Evolutionary conservation across 2,329 filamentous ascomycete species (phyloP), one percentile per base, ranked within the genome.

Genomic region (Fusarium agapanthi): DNA sequence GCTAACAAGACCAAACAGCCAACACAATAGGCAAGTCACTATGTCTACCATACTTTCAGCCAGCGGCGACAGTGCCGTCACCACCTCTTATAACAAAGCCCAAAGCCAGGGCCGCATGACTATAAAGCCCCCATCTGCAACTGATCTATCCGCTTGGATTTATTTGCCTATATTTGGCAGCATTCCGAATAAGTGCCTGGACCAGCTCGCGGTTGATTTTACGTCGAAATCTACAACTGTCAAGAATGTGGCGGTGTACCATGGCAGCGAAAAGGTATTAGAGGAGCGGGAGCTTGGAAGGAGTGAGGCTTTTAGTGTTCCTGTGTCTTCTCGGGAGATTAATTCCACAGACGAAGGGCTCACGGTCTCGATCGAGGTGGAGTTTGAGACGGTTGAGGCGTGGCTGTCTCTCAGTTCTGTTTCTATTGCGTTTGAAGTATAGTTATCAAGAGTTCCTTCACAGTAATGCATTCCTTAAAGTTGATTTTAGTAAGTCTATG

Each of bases 321-420:
- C 13, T 12, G 13, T 30, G 14, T 28, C 20, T 16, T 47, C 44
- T 30, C 11, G 14, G 20, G 9, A 30, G 13, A 12, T 47, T 22
- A 7, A 0, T 22, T 15, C 10, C 10, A 22, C 9, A 0, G 20
- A 3, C 3, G 20, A 14, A 6, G 44, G 20, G 9, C 3, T 47
- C 15, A 22, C 44, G 10, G 26, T 47, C 20, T 22, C 26, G 20
- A 22, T 30, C 7, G 26, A 47, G 14, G 44, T 47, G 13, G 26
- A 30, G 26, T 47, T 22, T 22, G 44, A 15, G 20, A 22, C 9
- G 9, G 0, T 7, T 30, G 9, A 16, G 26, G 26, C 44, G 20
- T 22, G 20, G 44, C 7, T 47, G 26, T 30, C 44, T 15, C 6
- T 47, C 8, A 11, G 20, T 30, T 47, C 44, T 30, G 26, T 47